These are phyloP conservation scores for Yamadazyma oceani DNA, from an alignment of 1,139 yeast species.

Conservation along the genomic window DNA sequence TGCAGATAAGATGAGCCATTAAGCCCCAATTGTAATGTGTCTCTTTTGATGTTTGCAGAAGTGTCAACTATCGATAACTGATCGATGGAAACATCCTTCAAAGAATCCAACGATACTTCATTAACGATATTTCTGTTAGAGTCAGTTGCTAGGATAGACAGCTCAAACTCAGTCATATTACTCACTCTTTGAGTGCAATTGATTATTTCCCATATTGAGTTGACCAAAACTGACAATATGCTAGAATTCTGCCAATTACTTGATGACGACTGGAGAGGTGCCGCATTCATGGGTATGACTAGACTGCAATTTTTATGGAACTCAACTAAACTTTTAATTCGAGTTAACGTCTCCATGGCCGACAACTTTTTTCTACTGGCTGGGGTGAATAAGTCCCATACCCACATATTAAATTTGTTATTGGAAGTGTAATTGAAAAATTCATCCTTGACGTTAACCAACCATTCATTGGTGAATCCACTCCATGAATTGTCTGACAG, in stretches of 20 bases:
- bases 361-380: not conserved
- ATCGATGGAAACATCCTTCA: slow-evolving; percentile 5
- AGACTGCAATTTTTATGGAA: slow-evolving; percentile 48
- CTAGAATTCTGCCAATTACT: slow-evolving; percentile 43
- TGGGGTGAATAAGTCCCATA: slow-evolving; percentile 17
- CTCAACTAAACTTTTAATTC: slow-evolving; percentile 49
- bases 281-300: slow-evolving; percentile 47
- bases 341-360: slow-evolving; percentile 25
- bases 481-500: slow-evolving; percentile 85
- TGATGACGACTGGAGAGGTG: not conserved
- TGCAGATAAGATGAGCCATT: slow-evolving; percentile 7
- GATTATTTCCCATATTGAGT: slow-evolving; percentile 41
- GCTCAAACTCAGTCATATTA: slow-evolving; percentile 36
- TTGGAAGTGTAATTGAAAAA: slow-evolving; percentile 56
- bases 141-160: slow-evolving; percentile 28
- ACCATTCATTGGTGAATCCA: slow-evolving; percentile 59
- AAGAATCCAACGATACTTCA: slow-evolving; percentile 20
- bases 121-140: slow-evolving; percentile 35
- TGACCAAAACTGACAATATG: slow-evolving; percentile 29
- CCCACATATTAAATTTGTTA: slow-evolving; percentile 46
- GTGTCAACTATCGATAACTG: slow-evolving; percentile 3
- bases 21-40: slow-evolving; percentile 14
- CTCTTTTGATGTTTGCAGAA: not conserved
- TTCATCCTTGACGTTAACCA: slow-evolving; percentile 66
- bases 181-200: slow-evolving; percentile 19